Conservation (phyloP, 2,329 filamentous ascomycete species). For the Huntiella bhutanensis region DNA sequence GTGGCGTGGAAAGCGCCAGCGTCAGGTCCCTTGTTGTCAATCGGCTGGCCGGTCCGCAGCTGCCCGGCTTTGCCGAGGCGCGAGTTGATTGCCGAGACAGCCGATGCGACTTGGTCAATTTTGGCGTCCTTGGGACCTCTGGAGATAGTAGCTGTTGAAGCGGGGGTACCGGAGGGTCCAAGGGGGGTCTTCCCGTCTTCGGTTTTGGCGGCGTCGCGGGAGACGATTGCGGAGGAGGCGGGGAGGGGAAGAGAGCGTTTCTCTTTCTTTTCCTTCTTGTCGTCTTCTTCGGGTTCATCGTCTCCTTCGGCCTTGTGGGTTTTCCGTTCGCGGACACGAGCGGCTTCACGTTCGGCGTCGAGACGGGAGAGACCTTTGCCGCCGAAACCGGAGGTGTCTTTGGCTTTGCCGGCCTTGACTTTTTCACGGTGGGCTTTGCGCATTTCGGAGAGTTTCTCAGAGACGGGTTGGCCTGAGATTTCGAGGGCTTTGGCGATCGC, state of each 20-base stretch:
- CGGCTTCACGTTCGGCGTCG: slow-evolving; percentile 76
- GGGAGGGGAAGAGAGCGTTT: slow-evolving; percentile 49
- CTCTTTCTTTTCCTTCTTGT: slow-evolving; percentile 55
- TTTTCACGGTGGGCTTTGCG: slow-evolving; percentile 65
- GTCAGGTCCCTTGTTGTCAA: slow-evolving; percentile 96
- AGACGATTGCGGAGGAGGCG: slow-evolving; percentile 38
- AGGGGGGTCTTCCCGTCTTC: slow-evolving; percentile 16
- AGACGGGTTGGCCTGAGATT: slow-evolving; percentile 71
- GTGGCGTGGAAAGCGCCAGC: slow-evolving; percentile 94
- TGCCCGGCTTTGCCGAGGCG: slow-evolving; percentile 79
- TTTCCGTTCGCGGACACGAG: slow-evolving; percentile 69
- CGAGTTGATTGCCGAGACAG: slow-evolving; percentile 76
- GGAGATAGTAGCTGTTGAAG: slow-evolving; percentile 14
- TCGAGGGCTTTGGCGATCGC: slow-evolving; percentile 84
- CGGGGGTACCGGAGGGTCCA: background rate
- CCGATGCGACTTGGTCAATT: slow-evolving; percentile 76
- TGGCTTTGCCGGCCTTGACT: slow-evolving; percentile 80
- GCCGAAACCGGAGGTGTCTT: slow-evolving; percentile 77
- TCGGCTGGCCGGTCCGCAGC: slow-evolving; percentile 77
- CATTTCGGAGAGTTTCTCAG: slow-evolving; percentile 48
- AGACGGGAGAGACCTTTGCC: slow-evolving; percentile 85
- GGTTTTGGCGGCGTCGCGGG: slow-evolving; percentile 30
- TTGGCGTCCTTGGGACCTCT: slow-evolving; percentile 29
- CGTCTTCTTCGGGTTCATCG: slow-evolving; percentile 56
- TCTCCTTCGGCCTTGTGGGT: slow-evolving; percentile 77